Base-by-base conservation (phyloP, 306 rosid genomes). In the Glycine soja region DNA sequence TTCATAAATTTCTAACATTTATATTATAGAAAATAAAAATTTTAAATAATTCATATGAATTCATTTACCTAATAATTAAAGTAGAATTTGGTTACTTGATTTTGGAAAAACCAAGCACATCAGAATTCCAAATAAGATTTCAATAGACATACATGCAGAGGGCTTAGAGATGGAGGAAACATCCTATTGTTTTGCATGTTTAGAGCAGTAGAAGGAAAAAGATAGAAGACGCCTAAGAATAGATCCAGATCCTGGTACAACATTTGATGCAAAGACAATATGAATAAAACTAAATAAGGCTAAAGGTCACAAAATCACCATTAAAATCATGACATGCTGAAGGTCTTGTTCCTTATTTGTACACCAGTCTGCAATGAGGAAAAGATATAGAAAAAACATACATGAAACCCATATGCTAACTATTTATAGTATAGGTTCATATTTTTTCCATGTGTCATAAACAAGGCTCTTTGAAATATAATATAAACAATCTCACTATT, bases 151-250 rank as follows among this genome's bases (percentile, higher is more conserved):
- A 95, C 99, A 95, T 91, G 97, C 78, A 91, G 69, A 65, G 87
- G 90, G 81, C 90, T 89, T 78, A 90, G 91, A 62, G 97, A 46
- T 53, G 89, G 79, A 84, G 87, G 75, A 72, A 81, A 72, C 80
- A 86, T 66, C 84, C 83, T 78, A 78, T 81, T 76, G 59, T 34
- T 75, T 88, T 82, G 84, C 77, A 88, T 82, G 82, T 73, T 86
- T 79, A 78, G 80, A 19, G 77, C 46, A 53, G 58, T 63, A 73
- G 87, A 80, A 77, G 88, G 72, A 75, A 90, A n/a, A 68, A 54
- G 98, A 81, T 67, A 93, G 76, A 86, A 95, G 70, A 77, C 96
- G 89, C 40, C 96, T 90, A 78, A 95, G 52, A 74, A 95, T 79
- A 6, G 96, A 90, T 71, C 89, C 93, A 71, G 98, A 83, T 73